Evolutionary conservation across 371 early-diverging fungal species (phyloP).

Genomic region (Encephalitozoon hellem): DNA sequence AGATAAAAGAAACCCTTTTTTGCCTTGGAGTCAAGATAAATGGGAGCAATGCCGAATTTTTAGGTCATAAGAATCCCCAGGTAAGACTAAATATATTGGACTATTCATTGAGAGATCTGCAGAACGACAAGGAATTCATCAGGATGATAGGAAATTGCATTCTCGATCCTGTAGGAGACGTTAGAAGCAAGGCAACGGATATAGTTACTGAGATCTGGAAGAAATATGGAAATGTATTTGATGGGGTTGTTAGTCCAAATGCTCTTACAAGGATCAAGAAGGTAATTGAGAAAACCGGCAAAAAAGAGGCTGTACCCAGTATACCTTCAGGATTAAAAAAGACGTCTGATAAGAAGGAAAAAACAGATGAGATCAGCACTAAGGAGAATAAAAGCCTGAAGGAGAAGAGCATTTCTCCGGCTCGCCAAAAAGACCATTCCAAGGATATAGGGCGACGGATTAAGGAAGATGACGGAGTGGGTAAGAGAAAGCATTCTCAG

Average conservation of each 20-base stretch:
- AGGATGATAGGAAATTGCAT: constrained; percentile 2
- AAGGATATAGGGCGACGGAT: not conserved
- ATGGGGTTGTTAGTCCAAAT: not conserved
- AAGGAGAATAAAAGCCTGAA: not conserved
- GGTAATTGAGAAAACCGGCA: not conserved
- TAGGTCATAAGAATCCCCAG: constrained; percentile 37
- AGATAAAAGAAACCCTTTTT: constrained; percentile 34
- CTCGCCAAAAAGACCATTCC: not conserved
- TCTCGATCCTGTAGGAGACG: constrained; percentile 12
- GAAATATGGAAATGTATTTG: not conserved
- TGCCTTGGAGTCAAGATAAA: not conserved
- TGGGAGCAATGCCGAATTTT: not conserved
- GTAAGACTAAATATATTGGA: constrained; percentile 32
- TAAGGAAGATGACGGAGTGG: not conserved
- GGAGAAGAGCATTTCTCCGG: not conserved
- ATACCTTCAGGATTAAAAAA: not conserved
- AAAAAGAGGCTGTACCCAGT: not conserved
- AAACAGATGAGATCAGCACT: not conserved
- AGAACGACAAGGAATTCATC: not conserved
- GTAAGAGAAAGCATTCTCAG: not conserved
- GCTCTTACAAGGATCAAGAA: not conserved
- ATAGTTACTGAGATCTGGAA: not conserved
- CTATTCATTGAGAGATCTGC: not conserved
- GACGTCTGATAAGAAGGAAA: not conserved
- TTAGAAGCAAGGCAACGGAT: constrained; percentile 13